Percentiles rank a stretch among this genome's conserved stretches.
Conservation (phyloP, 345 rosid species). For the Gossypium australe region DNA sequence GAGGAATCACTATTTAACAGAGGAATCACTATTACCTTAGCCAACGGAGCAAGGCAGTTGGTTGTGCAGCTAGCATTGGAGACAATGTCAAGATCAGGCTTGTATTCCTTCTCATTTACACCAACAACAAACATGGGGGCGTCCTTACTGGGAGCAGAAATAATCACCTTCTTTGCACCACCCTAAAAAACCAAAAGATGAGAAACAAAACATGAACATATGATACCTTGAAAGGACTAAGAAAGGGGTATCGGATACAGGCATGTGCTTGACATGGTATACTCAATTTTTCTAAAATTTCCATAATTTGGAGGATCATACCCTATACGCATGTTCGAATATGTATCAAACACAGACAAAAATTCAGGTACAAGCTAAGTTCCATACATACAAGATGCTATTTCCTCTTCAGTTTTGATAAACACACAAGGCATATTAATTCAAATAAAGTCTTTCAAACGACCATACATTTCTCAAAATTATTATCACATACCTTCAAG, state of each 20-base stretch:
- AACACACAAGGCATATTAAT: background rate
- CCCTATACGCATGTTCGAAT: background rate
- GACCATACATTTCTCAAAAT: background rate
- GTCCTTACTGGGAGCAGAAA: constrained; percentile 59
- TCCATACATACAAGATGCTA: too few species aligned
- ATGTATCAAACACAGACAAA: background rate
- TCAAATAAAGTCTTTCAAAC: too few species aligned
- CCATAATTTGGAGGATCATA: background rate
- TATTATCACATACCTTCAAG: constrained; percentile 41
- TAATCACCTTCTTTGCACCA: constrained; percentile 65
- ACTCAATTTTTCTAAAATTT: background rate
- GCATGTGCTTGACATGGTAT: background rate
- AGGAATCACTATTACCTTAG: constrained; percentile 35
- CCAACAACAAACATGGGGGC: constrained; percentile 79
- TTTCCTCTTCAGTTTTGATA: background rate
- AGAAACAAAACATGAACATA: background rate
- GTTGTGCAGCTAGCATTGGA: constrained; percentile 79
- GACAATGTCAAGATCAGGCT: constrained; percentile 43
- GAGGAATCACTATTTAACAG: background rate
- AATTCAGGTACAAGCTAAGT: background rate
- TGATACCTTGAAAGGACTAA: background rate
- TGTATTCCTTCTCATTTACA: constrained; percentile 59
- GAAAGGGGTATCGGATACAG: background rate
- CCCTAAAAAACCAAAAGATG: constrained; percentile 26
- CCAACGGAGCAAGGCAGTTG: constrained; percentile 71